Evolutionary conservation across 2,329 filamentous ascomycete genomes (phyloP), one percentile per base, ranked within the genome.

Genomic region (Chaetothyriales sp.): DNA sequence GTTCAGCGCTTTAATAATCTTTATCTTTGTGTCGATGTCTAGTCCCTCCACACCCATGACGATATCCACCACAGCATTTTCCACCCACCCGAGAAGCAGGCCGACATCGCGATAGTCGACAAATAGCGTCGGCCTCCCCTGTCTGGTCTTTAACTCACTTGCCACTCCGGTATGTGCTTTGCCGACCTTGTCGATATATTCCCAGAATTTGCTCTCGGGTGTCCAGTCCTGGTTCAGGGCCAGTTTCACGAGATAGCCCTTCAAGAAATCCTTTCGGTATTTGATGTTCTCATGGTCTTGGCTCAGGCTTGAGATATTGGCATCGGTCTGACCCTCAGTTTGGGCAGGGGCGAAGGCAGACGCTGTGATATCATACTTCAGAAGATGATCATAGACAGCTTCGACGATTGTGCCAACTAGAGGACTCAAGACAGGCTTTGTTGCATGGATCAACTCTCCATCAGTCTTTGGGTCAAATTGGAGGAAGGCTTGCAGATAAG

Each of bases 291-390:
- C 58, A 49, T 65, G 62, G 4, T 59, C 56, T 33, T 57, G 57
- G n/a, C 53, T 49, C 5, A 64, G 59, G 18, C 40, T 45, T 40
- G 20, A 47, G 22, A 50, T 54, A 48, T 48, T 43, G 10, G 48
- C 45, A 13, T 40, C 46, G 37, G 15, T 50, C 49, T 46, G 50
- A 33, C 56, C 56, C 37, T 57, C 54, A 13, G 59, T 54, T 29
- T 64, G 61, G 22, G 52, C 58, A 4, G 61, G 61, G 0, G 61
- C 57, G 44, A 65, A 65, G 15, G 61, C 43, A 46, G 62, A 61
- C 50, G 61, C 62, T n/a, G 63, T 65, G 52, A 64, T 60, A 52
- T 64, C 62, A 54, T 56, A 64, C 15, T 55, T 52, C 51, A 65
- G 60, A 5, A 65, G 59, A 43, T 63, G 56, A 18, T 57, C 60